phyloP scores from a whole-genome alignment of 306 rosid genomes.

The Comarum palustre region DNA sequence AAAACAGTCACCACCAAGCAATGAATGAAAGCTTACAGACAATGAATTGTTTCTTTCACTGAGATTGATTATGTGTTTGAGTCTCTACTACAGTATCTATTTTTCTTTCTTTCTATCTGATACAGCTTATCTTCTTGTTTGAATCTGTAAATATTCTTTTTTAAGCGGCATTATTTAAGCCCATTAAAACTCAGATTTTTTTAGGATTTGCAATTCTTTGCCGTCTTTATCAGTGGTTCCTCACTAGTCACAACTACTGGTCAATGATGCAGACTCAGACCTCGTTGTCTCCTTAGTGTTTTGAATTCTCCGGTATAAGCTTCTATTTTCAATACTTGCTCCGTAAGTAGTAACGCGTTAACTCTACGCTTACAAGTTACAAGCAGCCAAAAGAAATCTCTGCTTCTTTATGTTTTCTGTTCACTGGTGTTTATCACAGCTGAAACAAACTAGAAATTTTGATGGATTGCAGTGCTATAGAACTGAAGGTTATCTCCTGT shows the following conservation, averaged over 20 bases:
- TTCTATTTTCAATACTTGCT: neutral
- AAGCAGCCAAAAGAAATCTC: neutral
- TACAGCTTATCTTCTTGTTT: neutral
- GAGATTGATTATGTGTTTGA: neutral
- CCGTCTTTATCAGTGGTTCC: neutral
- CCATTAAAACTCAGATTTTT: neutral
- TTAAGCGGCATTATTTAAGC: neutral
- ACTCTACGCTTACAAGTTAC: neutral
- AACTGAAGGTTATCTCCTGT: conserved; percentile 48
- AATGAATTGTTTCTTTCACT: neutral
- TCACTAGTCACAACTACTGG: neutral
- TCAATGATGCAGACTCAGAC: neutral
- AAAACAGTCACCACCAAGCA: neutral
- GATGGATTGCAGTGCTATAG: conserved; percentile 36
- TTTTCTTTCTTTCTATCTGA: neutral
- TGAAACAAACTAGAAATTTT: conserved; percentile 2
- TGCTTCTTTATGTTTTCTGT: neutral
- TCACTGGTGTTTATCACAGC: neutral
- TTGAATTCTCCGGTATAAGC: neutral
- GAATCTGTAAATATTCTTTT: neutral
- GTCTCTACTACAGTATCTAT: neutral
- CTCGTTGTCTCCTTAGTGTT: neutral
- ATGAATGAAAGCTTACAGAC: conserved; percentile 4
- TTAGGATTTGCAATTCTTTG: neutral
- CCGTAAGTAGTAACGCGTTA: neutral